Base-by-base conservation (phyloP, 1,139 yeast species). In the Arxiozyma slooffiae region DNA sequence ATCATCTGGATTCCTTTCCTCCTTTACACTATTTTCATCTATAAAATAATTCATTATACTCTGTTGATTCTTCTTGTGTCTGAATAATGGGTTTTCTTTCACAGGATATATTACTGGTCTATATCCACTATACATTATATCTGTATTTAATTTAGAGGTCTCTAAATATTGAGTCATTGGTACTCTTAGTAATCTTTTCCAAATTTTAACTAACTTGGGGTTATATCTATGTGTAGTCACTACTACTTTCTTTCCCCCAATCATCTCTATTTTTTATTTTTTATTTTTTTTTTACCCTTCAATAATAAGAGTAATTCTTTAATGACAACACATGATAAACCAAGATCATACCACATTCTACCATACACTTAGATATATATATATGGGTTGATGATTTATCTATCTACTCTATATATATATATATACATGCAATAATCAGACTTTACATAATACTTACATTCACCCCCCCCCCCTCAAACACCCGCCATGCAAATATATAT, bases 91-190 rank as follows among this genome's bases (percentile, higher is more conserved):
- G 48, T 63, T 65, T 49, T 63, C 66, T 50, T 53, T 55, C 42
- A 64, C 63, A 1, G 68, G 68, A 47, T 62, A 62, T 51, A 55
- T 59, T 9, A 64, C 55, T 1, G 68, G 68, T 43, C 67, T 51
- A 53, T 65, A 64, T 30, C 68, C 68, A 52, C 63, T 60, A 49
- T 57, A 64, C 44, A 65, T 51, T 20, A 64, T 62, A 52, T 65
- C 68, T 14, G 59, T 54, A 9, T 58, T 54, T 26, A 65, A 53
- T 46, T 59, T 58, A 24, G 56, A 53, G 11, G 58, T 57, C 44
- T 62, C 64, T 34, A 64, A 49, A 48, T 57, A 63, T 50, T 57
- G 60, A 7, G 68, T 64, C 42, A 62, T 62, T 7, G 68, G 68
- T 7, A 65, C 68, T 41, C 57, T 56, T 11, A 67, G 68, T 41